These are phyloP conservation scores for Nectriaceae sp. DNA, from an alignment of 2,329 filamentous ascomycete genomes.

Conservation along the genomic window DNA sequence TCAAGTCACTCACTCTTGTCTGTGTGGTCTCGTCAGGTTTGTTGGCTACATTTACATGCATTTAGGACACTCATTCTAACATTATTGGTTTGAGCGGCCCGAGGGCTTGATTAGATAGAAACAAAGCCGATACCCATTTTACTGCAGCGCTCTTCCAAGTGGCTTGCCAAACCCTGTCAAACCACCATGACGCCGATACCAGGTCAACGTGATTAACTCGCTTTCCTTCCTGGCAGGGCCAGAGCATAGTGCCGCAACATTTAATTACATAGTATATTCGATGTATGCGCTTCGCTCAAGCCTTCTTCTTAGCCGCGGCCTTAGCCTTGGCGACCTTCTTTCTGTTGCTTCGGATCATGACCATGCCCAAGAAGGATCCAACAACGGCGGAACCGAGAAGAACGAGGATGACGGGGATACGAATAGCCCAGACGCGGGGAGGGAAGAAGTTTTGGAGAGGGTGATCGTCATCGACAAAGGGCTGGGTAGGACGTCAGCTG, in stretches of 20 bases:
- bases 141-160: constrained; percentile 14
- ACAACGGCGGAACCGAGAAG: constrained; percentile 91
- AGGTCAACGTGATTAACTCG: neutral
- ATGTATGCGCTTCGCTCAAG: constrained; percentile 45
- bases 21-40: constrained; percentile 28
- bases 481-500: constrained; percentile 55
- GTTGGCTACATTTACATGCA: constrained; percentile 30
- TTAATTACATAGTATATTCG: constrained; percentile 25
- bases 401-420: constrained; percentile 95
- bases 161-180: neutral
- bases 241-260: constrained; percentile 11
- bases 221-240: constrained; percentile 12
- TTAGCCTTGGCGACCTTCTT: constrained; percentile 97
- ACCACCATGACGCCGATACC: neutral
- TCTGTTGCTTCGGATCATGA: constrained; percentile 98
- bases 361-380: constrained; percentile 90
- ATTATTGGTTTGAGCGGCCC: constrained; percentile 23
- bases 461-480: constrained; percentile 95
- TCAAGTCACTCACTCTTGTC: constrained; percentile 20
- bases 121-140: constrained; percentile 37
- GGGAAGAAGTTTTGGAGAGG: constrained; percentile 94
- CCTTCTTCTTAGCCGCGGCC: constrained; percentile 84
- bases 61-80: constrained; percentile 29
- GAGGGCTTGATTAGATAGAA: constrained; percentile 34
- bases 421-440: constrained; percentile 97